Evolutionary conservation across 805 yeast genomes (phyloP), one percentile per base, ranked within the genome.

Genomic region (Alloascoidea hylecoeti): DNA sequence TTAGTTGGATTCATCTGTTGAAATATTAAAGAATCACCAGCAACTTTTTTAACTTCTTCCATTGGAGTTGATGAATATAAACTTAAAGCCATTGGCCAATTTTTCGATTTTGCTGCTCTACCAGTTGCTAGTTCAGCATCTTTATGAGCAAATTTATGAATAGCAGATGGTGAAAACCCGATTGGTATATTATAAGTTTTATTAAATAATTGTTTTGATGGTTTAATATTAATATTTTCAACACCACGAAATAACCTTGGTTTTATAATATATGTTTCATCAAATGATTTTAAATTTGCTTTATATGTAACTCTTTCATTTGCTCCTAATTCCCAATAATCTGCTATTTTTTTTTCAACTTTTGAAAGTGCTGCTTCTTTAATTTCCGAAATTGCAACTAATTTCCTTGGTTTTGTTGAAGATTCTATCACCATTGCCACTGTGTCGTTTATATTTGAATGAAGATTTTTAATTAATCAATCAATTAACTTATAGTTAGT

Each of bases 141-240:
- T 19, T 44, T 42, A 37, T 46, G 47, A 1, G 59, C 61, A 40
- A 53, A 45, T 33, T 45, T 44, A 35, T 54, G 55, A 37, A 49
- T 49, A 1, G 61, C 63, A 18, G 55, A 44, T 5, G 62, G 61
- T 13, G 63, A 55, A 16, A 56, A 39, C 15, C 60, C 61, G 17
- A 57, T 40, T 2, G 63, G 63, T 15, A 45, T 15, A 3, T 45
- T 32, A 35, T 41, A 49, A 13, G 44, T 34, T 16, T 39, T 35
- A 15, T 60, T 60, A 27, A 56, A 44, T 23, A 55, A 37, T 16
- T 37, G 40, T 23, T 36, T 40, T 19, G 42, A 40, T 4, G 51
- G 46, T 5, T 46, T 23, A 9, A 43, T 36, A 33, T 54, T 53
- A 9, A 54, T 41, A 15, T 43, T 42, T 3, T 50, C 45, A 12